Evolutionary conservation across 1,284 basidiomycete genomes (phyloP), one percentile per base, ranked within the genome.

Genomic region (Earliella scabrosa): DNA sequence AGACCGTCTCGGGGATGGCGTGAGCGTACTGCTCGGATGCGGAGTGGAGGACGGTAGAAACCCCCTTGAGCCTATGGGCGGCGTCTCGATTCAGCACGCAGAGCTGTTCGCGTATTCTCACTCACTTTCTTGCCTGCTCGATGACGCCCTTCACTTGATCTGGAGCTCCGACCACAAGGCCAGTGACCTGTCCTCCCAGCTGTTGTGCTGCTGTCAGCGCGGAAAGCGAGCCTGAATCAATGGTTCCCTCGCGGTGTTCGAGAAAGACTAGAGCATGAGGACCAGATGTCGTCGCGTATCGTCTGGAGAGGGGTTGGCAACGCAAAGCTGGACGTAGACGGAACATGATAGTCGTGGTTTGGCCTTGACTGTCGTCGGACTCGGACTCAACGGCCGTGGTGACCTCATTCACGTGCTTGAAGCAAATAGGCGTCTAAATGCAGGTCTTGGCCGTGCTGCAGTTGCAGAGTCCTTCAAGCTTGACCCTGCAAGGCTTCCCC

Each of bases 201-300:
- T 90, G 82, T 61, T 85, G 78, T 1, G 96, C 96, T 26, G 96
- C 96, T 1, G 93, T 93, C 62, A 98, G 75, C 34, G 97, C 96
- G 31, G 90, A 93, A 54, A 97, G 82, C n/a, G 92, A 90, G 9
- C 86, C 87, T 5, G 93, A 83, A 60, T 95, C 93, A 64, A 98
- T 83, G 63, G 83, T 81, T 45, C 94, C 95, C 50, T 85, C 81
- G 56, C 85, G 86, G 73, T 98, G 94, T 75, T 98, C 97, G 58
- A 98, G 78, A 66, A 93, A 91, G 47, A 98, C 86, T 18, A 98
- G 83, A 0, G 93, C 85, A 71, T 89, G 85, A 0, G 87, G 85
- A 20, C 82, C 76, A 1, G 78, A 58, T 24, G 78, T 69, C 2
- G 85, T 82, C 2, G 87, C 80, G 66, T 88, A 90, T 20, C 75